These are phyloP conservation scores for Albophoma yamanashiensis DNA, from an alignment of 2,329 filamentous ascomycete species.

Conservation along the genomic window DNA sequence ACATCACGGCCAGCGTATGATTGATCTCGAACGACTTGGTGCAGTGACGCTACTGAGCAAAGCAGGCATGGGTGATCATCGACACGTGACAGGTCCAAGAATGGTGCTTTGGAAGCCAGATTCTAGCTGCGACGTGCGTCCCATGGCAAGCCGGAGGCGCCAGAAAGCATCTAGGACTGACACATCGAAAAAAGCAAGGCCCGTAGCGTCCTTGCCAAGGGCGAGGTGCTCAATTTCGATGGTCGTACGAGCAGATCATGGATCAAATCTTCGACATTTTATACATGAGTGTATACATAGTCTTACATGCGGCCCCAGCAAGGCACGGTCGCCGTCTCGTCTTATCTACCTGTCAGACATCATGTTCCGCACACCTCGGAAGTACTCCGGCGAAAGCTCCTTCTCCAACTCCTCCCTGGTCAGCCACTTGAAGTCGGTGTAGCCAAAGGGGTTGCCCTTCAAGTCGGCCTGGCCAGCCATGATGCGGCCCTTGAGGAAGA, in stretches of 20 bases:
- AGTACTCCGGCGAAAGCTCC: slow-evolving; percentile 59
- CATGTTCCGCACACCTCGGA: slow-evolving; percentile 68
- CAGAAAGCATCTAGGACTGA: neutral
- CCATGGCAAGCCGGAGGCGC: neutral
- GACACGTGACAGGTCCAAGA: neutral
- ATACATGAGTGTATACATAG: neutral
- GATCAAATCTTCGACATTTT: neutral
- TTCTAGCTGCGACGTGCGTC: neutral
- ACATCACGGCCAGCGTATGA: neutral
- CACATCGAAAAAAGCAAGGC: neutral
- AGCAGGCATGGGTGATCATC: neutral
- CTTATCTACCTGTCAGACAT: slow-evolving; percentile 59
- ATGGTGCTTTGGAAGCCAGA: neutral
- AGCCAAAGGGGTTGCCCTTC: slow-evolving; percentile 56
- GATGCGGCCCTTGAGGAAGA: slow-evolving; percentile 94
- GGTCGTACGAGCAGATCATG: neutral
- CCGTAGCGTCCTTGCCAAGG: neutral
- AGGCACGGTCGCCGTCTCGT: slow-evolving; percentile 3
- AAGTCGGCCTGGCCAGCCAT: slow-evolving; percentile 93
- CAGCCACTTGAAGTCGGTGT: slow-evolving; percentile 85
- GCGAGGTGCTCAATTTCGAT: neutral
- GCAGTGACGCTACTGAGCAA: neutral
- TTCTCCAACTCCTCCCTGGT: slow-evolving; percentile 76
- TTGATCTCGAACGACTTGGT: neutral
- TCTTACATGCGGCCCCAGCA: slow-evolving; percentile 4